Percentiles rank a stretch among this genome's conserved stretches.
Conservation (phyloP, 371 early-diverging fungal species). For the Phascolomyces articulosus region DNA sequence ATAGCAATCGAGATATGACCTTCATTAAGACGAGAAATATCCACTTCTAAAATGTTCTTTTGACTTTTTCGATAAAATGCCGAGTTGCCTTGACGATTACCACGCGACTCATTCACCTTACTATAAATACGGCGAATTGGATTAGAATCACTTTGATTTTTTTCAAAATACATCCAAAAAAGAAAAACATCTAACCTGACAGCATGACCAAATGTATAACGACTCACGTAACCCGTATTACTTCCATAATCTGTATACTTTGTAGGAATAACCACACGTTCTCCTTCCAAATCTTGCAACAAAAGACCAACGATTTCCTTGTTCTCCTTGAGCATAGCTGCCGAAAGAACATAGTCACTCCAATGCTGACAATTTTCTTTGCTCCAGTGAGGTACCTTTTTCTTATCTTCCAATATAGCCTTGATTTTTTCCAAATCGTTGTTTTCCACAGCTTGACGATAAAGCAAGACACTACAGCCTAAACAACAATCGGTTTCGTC, state of each 20-base stretch:
- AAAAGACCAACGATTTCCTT: constrained; percentile 22
- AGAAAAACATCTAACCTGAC: constrained; percentile 12
- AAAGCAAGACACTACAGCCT: constrained; percentile 25
- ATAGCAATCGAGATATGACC: not conserved
- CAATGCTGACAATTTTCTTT: constrained; percentile 19
- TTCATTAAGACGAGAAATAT: constrained; percentile 8
- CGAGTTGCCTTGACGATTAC: constrained; percentile 63
- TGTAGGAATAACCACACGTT: constrained; percentile 22
- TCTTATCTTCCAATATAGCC: constrained; percentile 13
- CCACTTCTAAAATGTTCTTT: constrained; percentile 18
- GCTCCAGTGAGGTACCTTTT: constrained; percentile 24
- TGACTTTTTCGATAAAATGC: constrained; percentile 40
- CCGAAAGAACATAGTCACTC: constrained; percentile 18
- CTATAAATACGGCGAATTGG: constrained; percentile 20
- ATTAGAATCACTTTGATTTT: not conserved
- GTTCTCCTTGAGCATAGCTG: constrained; percentile 30
- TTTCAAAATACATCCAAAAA: not conserved
- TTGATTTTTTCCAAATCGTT: constrained; percentile 23
- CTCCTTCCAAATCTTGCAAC: not conserved
- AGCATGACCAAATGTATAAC: constrained; percentile 40
- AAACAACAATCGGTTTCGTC: constrained; percentile 37
- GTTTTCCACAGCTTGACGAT: constrained; percentile 27
- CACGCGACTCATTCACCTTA: constrained; percentile 64
- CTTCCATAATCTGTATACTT: constrained; percentile 22
- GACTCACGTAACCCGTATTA: constrained; percentile 46